Percentiles rank a stretch among this genome's conserved stretches.
Conservation (phyloP, 1,139 yeast genomes). For the Yamadazyma songkhlaensis region DNA sequence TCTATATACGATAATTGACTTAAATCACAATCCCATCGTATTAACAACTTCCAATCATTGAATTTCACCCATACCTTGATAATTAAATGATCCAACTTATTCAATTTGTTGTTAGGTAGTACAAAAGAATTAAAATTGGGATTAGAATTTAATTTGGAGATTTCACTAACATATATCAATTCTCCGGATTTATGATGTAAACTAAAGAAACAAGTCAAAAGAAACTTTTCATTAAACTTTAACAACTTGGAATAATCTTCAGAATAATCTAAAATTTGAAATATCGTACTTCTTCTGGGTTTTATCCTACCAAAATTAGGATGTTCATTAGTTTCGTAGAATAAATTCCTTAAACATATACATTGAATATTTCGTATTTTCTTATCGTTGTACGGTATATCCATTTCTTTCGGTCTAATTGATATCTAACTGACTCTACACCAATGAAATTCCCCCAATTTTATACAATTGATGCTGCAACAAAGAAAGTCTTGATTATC, state of each 20-base stretch:
- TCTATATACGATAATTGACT: conserved; percentile 17
- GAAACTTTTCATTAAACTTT: conserved; percentile 11
- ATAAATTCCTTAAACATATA: conserved; percentile 10
- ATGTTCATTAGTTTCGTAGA: conserved; percentile 1
- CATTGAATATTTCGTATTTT: conserved; percentile 13
- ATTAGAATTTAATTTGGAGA: conserved; percentile 19
- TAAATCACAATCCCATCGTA: conserved; percentile 20
- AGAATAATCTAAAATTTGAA: conserved; percentile 6
- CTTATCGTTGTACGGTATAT: conserved; percentile 10
- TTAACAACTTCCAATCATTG: conserved; percentile 21
- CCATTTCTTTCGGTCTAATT: conserved; percentile 46
- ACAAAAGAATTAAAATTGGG: conserved; percentile 31
- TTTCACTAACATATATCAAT: conserved; percentile 37
- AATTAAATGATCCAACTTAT: conserved; percentile 14
- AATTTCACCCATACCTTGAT: conserved; percentile 24
- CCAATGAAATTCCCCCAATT: too few species aligned
- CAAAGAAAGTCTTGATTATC: too few species aligned
- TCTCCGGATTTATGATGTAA: conserved; percentile 20
- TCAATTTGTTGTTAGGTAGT: conserved; percentile 20
- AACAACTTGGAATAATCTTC: conserved; percentile 10
- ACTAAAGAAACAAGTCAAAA: conserved; percentile 29
- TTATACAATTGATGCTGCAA: too few species aligned
- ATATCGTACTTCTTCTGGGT: conserved; percentile 7
- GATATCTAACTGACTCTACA: conserved; percentile 15
- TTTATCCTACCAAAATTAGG: not conserved